Evolutionary conservation across 2,329 filamentous ascomycete genomes (phyloP).

Genomic region (Neopestalotiopsis rosae): DNA sequence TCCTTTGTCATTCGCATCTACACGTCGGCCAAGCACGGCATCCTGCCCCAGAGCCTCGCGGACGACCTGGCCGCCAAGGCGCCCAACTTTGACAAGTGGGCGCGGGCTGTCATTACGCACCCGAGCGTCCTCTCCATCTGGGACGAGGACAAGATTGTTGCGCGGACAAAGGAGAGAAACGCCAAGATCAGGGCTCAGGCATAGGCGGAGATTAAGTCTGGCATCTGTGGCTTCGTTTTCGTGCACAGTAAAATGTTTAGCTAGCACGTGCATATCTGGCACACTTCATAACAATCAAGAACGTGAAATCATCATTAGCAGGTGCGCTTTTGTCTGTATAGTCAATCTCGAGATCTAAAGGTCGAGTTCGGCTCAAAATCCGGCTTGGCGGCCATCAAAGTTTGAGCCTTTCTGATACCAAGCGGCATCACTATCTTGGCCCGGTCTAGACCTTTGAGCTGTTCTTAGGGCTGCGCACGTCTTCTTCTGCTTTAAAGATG

Average conservation of each 20-base stretch:
- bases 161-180: constrained; percentile 47
- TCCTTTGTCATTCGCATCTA: constrained; percentile 71
- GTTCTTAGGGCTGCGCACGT: not conserved
- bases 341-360: not conserved
- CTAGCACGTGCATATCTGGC: no score
- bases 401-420: not conserved
- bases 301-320: not conserved
- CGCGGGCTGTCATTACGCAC: constrained; percentile 61
- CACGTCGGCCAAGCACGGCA: constrained; percentile 55
- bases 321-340: not conserved
- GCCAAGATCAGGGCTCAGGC: constrained; percentile 23
- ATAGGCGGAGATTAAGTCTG: not conserved
- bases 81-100: constrained; percentile 75
- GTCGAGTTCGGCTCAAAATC: not conserved
- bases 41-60: constrained; percentile 56
- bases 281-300: no score
- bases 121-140: constrained; percentile 71
- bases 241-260: no score
- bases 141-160: constrained; percentile 55
- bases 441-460: not conserved
- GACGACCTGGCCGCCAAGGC: constrained; percentile 55
- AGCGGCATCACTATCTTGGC: not conserved
- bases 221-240: not conserved
- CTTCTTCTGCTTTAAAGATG: not conserved
- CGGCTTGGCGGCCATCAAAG: not conserved